phyloP scores from a whole-genome alignment of 2,329 filamentous ascomycete genomes.

The Coniochaeta hoffmannii region DNA sequence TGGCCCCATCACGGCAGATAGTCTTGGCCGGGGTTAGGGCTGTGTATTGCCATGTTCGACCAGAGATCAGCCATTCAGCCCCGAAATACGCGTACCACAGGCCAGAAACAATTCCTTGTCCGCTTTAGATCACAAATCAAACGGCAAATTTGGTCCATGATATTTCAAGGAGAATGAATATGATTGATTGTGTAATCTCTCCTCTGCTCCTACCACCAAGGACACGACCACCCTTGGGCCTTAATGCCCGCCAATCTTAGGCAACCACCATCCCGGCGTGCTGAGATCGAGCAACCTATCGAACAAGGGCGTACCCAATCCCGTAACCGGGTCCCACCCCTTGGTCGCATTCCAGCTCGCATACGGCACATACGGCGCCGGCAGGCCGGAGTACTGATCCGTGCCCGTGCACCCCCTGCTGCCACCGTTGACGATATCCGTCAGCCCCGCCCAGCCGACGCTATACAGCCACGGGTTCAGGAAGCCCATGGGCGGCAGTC shows the following conservation, averaged over 20 bases:
- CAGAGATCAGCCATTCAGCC: not conserved
- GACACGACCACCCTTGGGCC: not conserved
- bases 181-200: not conserved
- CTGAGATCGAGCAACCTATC: constrained; percentile 8
- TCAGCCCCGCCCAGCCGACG: constrained; percentile 19
- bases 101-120: not conserved
- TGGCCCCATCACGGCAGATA: not conserved
- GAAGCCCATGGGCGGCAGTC: constrained; percentile 47
- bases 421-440: constrained; percentile 26
- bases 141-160: not conserved
- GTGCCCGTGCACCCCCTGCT: constrained; percentile 25
- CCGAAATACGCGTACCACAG: not conserved
- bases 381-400: constrained; percentile 15
- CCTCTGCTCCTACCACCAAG: not conserved
- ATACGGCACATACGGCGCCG: constrained; percentile 17
- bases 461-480: constrained; percentile 53
- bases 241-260: not conserved
- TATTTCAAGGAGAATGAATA: not conserved
- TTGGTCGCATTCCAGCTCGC: constrained; percentile 32
- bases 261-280: constrained; percentile 1
- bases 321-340: constrained; percentile 40
- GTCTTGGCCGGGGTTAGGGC: not conserved
- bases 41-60: too few relatives aligned
- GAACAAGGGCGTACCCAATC: constrained; percentile 31
- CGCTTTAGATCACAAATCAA: not conserved